phyloP scores from a whole-genome alignment of 345 rosid species.

The Brassica juncea region DNA sequence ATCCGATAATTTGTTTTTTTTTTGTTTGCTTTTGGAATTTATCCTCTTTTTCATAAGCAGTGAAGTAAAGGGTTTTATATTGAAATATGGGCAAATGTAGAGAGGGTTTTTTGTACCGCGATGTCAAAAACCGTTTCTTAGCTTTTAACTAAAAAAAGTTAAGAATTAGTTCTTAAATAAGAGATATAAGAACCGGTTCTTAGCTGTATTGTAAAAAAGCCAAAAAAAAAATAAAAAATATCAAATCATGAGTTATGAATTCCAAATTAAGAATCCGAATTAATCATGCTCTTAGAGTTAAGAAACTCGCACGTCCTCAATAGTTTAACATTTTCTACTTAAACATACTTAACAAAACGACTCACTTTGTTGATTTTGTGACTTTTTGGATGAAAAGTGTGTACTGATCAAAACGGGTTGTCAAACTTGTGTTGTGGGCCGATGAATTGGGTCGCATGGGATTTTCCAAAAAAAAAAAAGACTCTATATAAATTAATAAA shows the following conservation, averaged over 20 bases:
- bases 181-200: no score
- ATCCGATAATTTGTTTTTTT: background rate
- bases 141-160: no score
- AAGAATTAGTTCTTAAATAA: no score
- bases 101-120: background rate
- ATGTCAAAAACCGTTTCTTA: no score
- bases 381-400: no score
- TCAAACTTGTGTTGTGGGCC: background rate
- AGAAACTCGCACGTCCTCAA: background rate
- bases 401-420: background rate
- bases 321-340: background rate
- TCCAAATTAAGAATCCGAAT: no score
- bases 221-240: no score
- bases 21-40: background rate
- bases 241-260: no score
- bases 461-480: background rate
- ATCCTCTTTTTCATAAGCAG: background rate
- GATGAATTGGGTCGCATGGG: conserved; percentile 6
- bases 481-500: background rate
- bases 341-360: background rate
- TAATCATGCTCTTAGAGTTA: no score
- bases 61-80: background rate
- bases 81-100: background rate
- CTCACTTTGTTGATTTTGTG: background rate
- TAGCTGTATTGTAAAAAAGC: no score